Evolutionary conservation across 805 yeast species (phyloP).

Genomic region (Candida ponderosae): DNA sequence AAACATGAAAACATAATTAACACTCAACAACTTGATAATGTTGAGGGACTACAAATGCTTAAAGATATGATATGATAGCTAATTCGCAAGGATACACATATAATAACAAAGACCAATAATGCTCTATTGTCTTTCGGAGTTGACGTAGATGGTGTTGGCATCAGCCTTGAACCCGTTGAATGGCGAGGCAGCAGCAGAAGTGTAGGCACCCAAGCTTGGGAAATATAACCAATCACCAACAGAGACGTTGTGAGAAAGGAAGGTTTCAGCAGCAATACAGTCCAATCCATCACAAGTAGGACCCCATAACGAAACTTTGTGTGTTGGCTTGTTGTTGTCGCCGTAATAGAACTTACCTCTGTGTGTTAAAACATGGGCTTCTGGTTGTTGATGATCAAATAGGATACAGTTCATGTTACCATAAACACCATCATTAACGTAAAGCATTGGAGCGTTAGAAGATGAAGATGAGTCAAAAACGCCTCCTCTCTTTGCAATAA

Average conservation of each 20-base stretch:
- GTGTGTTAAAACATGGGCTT: slow-evolving; percentile 58
- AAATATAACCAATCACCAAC: slow-evolving; percentile 94
- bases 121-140: no score
- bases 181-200: slow-evolving; percentile 83
- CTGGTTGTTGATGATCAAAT: slow-evolving; percentile 83
- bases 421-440: slow-evolving; percentile 91
- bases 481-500: slow-evolving; percentile 72
- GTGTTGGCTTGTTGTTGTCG: slow-evolving; percentile 11
- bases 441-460: slow-evolving; percentile 55
- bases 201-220: slow-evolving; percentile 82
- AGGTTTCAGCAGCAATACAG: slow-evolving; percentile 51
- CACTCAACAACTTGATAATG: no score
- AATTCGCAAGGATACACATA: no score
- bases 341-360: slow-evolving; percentile 36
- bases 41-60: no score
- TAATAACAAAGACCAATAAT: no score
- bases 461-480: slow-evolving; percentile 21
- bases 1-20: no score
- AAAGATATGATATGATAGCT: no score
- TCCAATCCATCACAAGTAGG: slow-evolving; percentile 98
- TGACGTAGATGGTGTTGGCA: slow-evolving; percentile 57
- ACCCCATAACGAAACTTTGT: slow-evolving; percentile 81
- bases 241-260: slow-evolving; percentile 49
- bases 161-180: slow-evolving; percentile 80
- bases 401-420: slow-evolving; percentile 91